Base-by-base conservation (phyloP, 2,329 filamentous ascomycete genomes). In the Claviceps digitariae region DNA sequence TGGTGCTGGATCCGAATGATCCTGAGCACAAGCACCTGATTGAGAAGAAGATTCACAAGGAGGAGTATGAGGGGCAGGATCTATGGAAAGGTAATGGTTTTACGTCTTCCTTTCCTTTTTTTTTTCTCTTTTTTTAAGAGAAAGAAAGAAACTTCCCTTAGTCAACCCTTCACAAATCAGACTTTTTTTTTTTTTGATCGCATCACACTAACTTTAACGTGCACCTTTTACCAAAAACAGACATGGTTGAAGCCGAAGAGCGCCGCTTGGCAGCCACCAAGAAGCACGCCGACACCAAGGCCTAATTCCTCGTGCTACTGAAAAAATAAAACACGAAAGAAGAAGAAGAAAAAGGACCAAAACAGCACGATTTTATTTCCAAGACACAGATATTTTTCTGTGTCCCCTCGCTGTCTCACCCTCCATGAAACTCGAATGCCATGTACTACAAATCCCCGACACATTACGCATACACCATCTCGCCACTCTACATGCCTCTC, bases 61-160 rank as follows among this genome's bases (percentile, higher is more conserved):
- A 94, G 74, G 77, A 87, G 58, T 93, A 94, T 68, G 78, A 84
- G 66, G 87, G 89, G 46, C 87, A 95, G 73, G 90, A 97, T 69
- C 77, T 96, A 63, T 98, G 93, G 93, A 93, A 82, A 75, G 84
- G 84, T 86, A 70, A 66, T 38, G 34, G 3, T 38, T 17, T 17
- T 17, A 4, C 15, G 34, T 17, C 15, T 38, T 29, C 13, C 21
- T 3, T 20, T 43, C 20, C 45, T 52, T 23, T 40, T 44, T 12
- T 27, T 29, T 47, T 20, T 27, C 12, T 25, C 15, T 36, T 41
- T 34, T 23, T 20, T 57, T 47, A n/a, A n/a, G n/a, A n/a, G n/a
- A n/a, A n/a, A n/a, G n/a, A n/a, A n/a, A n/a, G n/a, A n/a, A n/a
- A n/a, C n/a, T 34, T 48, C 2, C 23, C 7, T n/a, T 6, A 6